Base-by-base conservation (phyloP, 2,329 filamentous ascomycete genomes). In the Xylaria sp. region DNA sequence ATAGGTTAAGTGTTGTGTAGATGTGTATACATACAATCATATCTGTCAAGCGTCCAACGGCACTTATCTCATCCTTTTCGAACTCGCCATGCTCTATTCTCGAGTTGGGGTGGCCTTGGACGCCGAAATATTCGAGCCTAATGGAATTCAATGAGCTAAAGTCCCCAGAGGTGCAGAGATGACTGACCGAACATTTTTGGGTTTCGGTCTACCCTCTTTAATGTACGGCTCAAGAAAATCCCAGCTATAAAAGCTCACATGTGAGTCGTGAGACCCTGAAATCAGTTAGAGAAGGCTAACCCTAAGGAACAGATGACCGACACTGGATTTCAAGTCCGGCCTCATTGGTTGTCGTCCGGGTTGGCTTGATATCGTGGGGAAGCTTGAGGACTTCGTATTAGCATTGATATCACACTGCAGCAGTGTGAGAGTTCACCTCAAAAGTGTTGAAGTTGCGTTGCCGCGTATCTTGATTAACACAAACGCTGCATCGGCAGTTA, bases 381-480 rank as follows among this genome's bases (percentile, higher is more conserved):
- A 88, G 82, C 86, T 89, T 69, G 9, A 42, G 6, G 15, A 11
- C n/a, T 54, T 46, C 71, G 69, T 59, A 58, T 71, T 46, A 38
- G 53, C 6, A 65, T 65, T 13, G 23, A 53, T 20, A 4, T 6
- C 28, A 26, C 11, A 36, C 33, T 33, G 11, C 36, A 15, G 46
- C 6, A 31, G 28, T 42, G 53, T 70, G 51, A 54, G 59, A 59
- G 58, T 61, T 46, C 9, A 92, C 88, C 65, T 85, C 83, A 73
- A 93, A 93, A 0, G 89, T 92, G 74, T 93, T 86, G 64, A 92
- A 83, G 59, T 87, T 86, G 31, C 90, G 83, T 79, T 94, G 92
- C 78, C 85, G 88, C 4, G 92, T 94, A 69, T 89, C 87, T 65
- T 87, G 86, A 78, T 93, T 90, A 28, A 92, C 84, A 76, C 92